phyloP scores from a whole-genome alignment of 257 asterid genomes.

The Lycium ferocissimum region DNA sequence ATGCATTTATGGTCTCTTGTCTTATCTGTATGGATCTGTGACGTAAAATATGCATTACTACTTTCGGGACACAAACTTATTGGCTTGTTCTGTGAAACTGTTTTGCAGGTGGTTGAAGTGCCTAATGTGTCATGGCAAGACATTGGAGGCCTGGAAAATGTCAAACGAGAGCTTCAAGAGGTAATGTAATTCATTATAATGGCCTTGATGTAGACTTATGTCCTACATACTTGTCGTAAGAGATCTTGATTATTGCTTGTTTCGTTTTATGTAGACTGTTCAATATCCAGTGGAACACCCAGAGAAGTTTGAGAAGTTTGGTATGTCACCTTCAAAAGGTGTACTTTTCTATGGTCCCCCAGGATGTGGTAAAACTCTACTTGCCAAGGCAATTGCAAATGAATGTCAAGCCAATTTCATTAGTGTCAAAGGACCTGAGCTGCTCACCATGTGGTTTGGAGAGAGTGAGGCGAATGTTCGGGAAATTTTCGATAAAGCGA shows the following conservation, averaged over 20 bases:
- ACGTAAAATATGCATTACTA: not conserved
- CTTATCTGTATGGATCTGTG: not conserved
- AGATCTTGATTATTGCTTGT: not conserved
- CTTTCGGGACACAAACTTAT: not conserved
- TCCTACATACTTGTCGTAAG: not conserved
- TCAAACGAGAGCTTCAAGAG: conserved; percentile 62
- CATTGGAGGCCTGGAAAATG: conserved; percentile 58
- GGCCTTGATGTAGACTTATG: not conserved
- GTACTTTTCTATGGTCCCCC: conserved; percentile 75
- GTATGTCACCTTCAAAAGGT: conserved; percentile 74
- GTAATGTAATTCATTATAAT: conserved; percentile 34
- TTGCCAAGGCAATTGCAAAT: conserved; percentile 75
- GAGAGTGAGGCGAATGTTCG: conserved; percentile 78
- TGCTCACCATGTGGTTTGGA: conserved; percentile 80
- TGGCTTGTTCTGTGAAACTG: not conserved
- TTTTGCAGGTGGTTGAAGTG: conserved; percentile 53
- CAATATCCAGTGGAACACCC: conserved; percentile 78
- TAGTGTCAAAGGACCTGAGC: conserved; percentile 68
- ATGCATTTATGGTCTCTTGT: not conserved
- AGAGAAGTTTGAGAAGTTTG: conserved; percentile 69
- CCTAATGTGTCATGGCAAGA: conserved; percentile 58
- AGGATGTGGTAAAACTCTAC: conserved; percentile 71
- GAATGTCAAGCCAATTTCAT: conserved; percentile 77
- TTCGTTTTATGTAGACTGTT: conserved; percentile 52
- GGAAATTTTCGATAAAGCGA: conserved; percentile 68